Base-by-base conservation (phyloP, 2,329 filamentous ascomycete genomes). In the Calonectria fujianensis region DNA sequence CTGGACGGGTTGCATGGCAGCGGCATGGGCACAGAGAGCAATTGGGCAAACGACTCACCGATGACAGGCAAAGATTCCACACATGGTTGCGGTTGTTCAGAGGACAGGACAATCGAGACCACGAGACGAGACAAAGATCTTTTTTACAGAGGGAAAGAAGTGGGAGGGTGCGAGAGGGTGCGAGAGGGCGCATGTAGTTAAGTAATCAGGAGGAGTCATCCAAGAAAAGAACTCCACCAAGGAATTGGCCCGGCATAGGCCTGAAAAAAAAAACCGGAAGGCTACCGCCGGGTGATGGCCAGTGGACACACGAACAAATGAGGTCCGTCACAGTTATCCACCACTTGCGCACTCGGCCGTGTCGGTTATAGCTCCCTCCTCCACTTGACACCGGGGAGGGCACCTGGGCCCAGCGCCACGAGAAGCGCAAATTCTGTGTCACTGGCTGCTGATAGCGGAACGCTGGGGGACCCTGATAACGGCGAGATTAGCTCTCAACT, bases 41-140 rank as follows among this genome's bases (percentile, higher is more conserved):
- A 13, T 18, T 29, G 35, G 45, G 29, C 37, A n/a, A 50, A 90
- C 57, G 57, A 63, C 93, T 85, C 88, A 98, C 96, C 91, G 90
- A 88, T 98, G 95, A 88, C 96, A 98, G 82, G 95, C 96, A 87
- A 98, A 98, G 84, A 98, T 98, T 87, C 96, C 96, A 93, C 96
- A 98, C 96, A 98, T 98, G 82, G 85, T 94, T 89, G 84, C 85
- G 82, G 83, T 77, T 81, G 41, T 76, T 65, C 59, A 24, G 48
- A 32, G 20, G 52, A 41, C 39, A 32, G 41, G 50, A 61, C 24
- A 35, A 59, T 73, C 59, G 50, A 70, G 32, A 67, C 67, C 61
- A 70, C 67, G 39, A 27, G 37, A 65, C 35, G 11, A 32, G 45
- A 51, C 41, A 67, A 7, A 64, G n/a, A 52, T 64, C 32, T 63